Evolutionary conservation across 108 stramenopile species (phyloP).

Genomic region (Nitzschia inconspicua): DNA sequence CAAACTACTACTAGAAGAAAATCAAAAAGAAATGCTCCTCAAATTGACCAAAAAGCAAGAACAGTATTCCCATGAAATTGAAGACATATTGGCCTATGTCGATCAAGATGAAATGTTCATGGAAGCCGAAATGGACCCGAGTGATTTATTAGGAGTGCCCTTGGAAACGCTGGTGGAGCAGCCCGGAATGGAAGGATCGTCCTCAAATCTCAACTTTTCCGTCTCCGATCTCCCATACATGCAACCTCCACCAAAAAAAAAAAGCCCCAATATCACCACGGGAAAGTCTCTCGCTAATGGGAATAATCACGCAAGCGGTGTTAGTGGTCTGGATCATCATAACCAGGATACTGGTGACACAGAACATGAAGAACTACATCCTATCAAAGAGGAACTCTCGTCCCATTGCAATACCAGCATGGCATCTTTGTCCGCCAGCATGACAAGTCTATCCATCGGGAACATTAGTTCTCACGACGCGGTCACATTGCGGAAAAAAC

Average conservation of each 20-base stretch:
- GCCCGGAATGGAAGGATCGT: constrained; percentile 10
- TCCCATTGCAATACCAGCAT: not conserved
- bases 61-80: constrained; percentile 8
- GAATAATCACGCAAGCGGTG: not conserved
- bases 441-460: not conserved
- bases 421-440: not conserved
- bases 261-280: not conserved
- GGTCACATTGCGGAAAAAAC: constrained; percentile 2
- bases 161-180: constrained; percentile 11
- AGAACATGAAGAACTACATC: too few relatives aligned
- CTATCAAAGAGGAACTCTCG: too few relatives aligned
- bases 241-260: not conserved
- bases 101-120: constrained; percentile 6
- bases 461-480: not conserved
- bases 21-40: not conserved
- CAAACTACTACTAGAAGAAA: not conserved
- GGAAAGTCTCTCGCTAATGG: not conserved
- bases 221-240: constrained; percentile 1
- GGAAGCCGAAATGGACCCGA: constrained; percentile 10
- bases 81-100: constrained; percentile 10
- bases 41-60: constrained; percentile 5
- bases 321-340: too few relatives aligned
- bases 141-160: constrained; percentile 7
- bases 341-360: too few relatives aligned
- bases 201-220: constrained; percentile 1